Percentiles rank a stretch among this genome's conserved stretches.
These are phyloP conservation scores for Babesia sp. DNA, from an alignment of 169 alveolate species.

Conservation along the genomic window DNA sequence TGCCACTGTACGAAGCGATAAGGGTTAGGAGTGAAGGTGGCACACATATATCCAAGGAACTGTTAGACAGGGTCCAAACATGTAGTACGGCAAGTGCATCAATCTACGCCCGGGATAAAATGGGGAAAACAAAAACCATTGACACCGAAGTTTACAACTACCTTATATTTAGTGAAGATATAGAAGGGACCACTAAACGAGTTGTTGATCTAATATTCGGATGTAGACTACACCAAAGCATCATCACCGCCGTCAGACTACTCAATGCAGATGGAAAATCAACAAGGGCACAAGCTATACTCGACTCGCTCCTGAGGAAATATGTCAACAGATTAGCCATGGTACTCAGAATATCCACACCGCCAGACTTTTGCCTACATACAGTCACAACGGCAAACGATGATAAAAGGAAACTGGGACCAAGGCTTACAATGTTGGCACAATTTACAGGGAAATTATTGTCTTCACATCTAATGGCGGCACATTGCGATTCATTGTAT, in stretches of 20 bases:
- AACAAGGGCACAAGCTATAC: conserved; percentile 46
- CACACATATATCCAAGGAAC: not conserved
- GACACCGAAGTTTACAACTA: conserved; percentile 47
- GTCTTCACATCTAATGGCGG: conserved; percentile 31
- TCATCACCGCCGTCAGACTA: conserved; percentile 28
- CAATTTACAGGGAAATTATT: conserved; percentile 37
- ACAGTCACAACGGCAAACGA: not conserved
- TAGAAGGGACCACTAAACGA: conserved; percentile 54
- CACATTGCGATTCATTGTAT: conserved; percentile 61
- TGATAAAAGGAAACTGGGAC: conserved; percentile 13
- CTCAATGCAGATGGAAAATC: conserved; percentile 43
- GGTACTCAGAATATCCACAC: conserved; percentile 30
- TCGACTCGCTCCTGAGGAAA: conserved; percentile 44
- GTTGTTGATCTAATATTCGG: conserved; percentile 40
- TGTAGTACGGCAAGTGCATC: not conserved
- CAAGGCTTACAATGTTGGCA: conserved; percentile 38
- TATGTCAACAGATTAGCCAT: conserved; percentile 46
- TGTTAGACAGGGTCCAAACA: not conserved
- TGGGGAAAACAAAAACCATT: conserved; percentile 4
- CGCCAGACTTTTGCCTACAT: conserved; percentile 55
- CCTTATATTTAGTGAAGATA: conserved; percentile 51
- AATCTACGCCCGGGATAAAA: conserved; percentile 29
- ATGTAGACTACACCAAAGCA: conserved; percentile 32
- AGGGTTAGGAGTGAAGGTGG: conserved; percentile 8
- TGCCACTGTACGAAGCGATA: conserved; percentile 55